Evolutionary conservation across 176 grass and related monocot genomes (phyloP), one percentile per base, ranked within the genome.

Genomic region (Carex myosuroides): DNA sequence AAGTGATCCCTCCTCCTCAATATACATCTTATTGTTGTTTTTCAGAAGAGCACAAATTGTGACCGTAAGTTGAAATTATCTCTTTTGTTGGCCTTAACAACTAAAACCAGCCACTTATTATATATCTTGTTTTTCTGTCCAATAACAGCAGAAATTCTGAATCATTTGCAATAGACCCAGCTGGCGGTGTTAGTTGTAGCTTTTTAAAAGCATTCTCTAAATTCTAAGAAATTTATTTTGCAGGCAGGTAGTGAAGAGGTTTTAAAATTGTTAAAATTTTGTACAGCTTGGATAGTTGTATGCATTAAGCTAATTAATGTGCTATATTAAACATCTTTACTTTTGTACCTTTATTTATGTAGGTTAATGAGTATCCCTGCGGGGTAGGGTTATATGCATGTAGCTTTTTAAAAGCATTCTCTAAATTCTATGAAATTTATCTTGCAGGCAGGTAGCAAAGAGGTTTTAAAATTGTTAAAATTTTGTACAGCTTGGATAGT

Each of bases 281-380:
- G n/a, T 48, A 21, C 69, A 72, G 69, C 6, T 71, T 71, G 17
- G 16, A 71, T 46, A 71, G 68, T 12, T 72, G 48, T 48, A 37
- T 18, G n/a, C 69, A 72, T 72, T 70, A 61, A 54, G 9, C 20
- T 69, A 64, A 81, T 65, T 65, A 32, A 42, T 48, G 69, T 9
- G 46, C 17, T 72, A 22, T 72, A 72, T 48, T 48, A 48, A 72
- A 72, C 35, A 21, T 72, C 69, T 72, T 46, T 88, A 73, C 46
- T 84, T 84, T 26, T 58, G 81, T 56, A 69, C 35, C 22, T 85
- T 60, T 20, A 85, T 85, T 60, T 20, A 85, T 68, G 70, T 77
- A 98, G 91, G 95, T 98, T 85, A 98, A 95, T 8, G 95, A 98
- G 84, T 98, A 98, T 90, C 95, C 92, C 84, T 37, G 35, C 4